These are phyloP conservation scores for Limonium bicolor DNA, from an alignment of 148 eudicot species.

Conservation along the genomic window DNA sequence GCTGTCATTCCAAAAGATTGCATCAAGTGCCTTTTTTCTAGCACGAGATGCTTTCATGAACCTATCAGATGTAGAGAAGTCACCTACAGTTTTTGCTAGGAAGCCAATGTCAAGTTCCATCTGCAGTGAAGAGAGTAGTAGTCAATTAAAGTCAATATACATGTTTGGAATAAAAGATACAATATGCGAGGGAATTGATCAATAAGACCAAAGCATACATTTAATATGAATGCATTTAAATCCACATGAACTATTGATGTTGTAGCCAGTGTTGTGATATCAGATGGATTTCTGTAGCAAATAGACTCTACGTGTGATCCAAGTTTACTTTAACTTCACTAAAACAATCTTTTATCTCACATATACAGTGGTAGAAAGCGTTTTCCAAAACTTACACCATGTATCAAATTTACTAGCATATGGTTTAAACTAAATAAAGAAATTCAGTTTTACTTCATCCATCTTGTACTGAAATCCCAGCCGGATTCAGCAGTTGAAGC, in stretches of 20 bases:
- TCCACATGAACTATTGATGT: conserved; percentile 80
- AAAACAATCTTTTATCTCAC: too few relatives aligned
- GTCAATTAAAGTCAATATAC: too few relatives aligned
- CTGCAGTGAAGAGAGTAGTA: conserved; percentile 17
- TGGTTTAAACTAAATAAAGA: too few relatives aligned
- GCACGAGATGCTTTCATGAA: conserved; percentile 41
- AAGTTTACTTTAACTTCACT: too few relatives aligned
- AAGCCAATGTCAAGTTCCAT: conserved; percentile 80
- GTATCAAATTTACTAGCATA: too few relatives aligned
- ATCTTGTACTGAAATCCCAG: conserved; percentile 95
- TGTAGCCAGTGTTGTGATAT: conserved; percentile 65
- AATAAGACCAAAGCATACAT: too few relatives aligned
- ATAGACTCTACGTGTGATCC: too few relatives aligned
- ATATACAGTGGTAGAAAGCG: too few relatives aligned
- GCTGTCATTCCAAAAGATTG: conserved; percentile 68
- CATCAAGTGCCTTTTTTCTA: conserved; percentile 50
- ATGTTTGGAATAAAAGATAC: too few relatives aligned
- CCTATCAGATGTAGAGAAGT: conserved; percentile 14
- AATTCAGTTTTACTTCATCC: conserved; percentile 95
- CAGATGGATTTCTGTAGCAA: conserved; percentile 54
- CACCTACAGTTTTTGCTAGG: conserved; percentile 49
- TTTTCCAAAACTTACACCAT: too few relatives aligned
- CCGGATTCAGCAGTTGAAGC: conserved; percentile 95
- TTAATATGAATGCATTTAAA: conserved; percentile 73
- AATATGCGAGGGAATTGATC: too few relatives aligned